Conservation (phyloP, 2,329 filamentous ascomycete species). For the Cytospora leucostoma region DNA sequence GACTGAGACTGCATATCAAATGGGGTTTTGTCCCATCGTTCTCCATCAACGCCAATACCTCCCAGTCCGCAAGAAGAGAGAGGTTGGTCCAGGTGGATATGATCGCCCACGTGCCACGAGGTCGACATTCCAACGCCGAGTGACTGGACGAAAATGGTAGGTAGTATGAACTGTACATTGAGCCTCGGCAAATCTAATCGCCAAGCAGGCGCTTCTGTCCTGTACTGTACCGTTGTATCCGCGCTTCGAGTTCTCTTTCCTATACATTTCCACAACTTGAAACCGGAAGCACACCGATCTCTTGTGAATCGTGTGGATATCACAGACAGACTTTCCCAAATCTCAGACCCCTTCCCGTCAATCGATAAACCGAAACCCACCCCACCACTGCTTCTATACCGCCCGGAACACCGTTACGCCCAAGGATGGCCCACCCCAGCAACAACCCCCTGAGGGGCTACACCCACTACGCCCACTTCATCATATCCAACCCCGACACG, state of each 20-base stretch:
- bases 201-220: neutral
- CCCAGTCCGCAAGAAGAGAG: neutral
- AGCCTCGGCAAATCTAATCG: constrained; percentile 14
- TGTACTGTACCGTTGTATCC: neutral
- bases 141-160: neutral
- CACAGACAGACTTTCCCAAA: neutral
- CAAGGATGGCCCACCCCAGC: constrained; percentile 17
- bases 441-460: constrained; percentile 36
- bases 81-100: neutral
- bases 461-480: constrained; percentile 65
- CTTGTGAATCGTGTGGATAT: neutral
- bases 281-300: neutral
- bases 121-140: neutral
- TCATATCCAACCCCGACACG: constrained; percentile 68
- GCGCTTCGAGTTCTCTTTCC: neutral
- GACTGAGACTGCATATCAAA: no score
- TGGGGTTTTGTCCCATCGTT: no score
- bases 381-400: neutral
- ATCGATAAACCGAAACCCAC: neutral
- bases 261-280: neutral
- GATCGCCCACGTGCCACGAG: neutral
- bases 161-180: neutral
- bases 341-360: neutral
- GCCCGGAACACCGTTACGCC: neutral
- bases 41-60: neutral